Percentiles rank a stretch among this genome's conserved stretches.
phyloP scores from a whole-genome alignment of 1,284 basidiomycete genomes.

The Melampsora larici-populina region DNA sequence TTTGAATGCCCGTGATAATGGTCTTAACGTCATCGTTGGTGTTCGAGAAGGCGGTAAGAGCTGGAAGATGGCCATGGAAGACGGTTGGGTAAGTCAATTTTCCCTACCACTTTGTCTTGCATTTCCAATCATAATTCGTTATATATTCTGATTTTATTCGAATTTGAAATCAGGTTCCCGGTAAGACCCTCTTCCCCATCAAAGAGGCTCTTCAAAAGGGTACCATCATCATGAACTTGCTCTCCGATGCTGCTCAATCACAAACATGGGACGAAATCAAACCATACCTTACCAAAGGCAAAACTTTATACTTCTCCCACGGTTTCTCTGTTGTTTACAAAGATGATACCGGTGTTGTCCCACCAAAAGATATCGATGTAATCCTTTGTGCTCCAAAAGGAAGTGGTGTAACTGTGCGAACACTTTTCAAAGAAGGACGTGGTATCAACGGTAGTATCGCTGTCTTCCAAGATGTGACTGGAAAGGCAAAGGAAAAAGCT shows the following conservation, averaged over 20 bases:
- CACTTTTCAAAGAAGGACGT: conserved; percentile 98
- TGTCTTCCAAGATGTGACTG: conserved; percentile 76
- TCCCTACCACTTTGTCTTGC: neutral
- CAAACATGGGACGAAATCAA: conserved; percentile 75
- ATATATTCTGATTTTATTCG: neutral
- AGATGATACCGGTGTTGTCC: conserved; percentile 89
- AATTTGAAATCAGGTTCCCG: conserved; percentile 66
- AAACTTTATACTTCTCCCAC: conserved; percentile 99
- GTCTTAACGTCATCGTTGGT: conserved; percentile 97
- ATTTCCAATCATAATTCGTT: neutral
- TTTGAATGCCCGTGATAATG: conserved; percentile 97
- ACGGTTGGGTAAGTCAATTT: conserved; percentile 76
- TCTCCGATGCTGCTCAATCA: conserved; percentile 97
- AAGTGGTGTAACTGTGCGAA: conserved; percentile 96
- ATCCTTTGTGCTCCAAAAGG: conserved; percentile 99
- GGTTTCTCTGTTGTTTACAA: conserved; percentile 99
- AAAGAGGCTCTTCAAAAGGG: conserved; percentile 94
- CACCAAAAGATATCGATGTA: conserved; percentile 91
- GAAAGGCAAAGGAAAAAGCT: conserved; percentile 96
- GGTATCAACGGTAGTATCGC: conserved; percentile 80
- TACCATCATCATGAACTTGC: conserved; percentile 99
- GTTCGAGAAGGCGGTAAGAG: conserved; percentile 94
- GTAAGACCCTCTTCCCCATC: conserved; percentile 96
- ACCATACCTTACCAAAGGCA: conserved; percentile 90
- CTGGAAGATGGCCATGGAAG: conserved; percentile 92